These are phyloP conservation scores for Chlorella vulgaris DNA, from an alignment of 139 green algal species.

Conservation along the genomic window DNA sequence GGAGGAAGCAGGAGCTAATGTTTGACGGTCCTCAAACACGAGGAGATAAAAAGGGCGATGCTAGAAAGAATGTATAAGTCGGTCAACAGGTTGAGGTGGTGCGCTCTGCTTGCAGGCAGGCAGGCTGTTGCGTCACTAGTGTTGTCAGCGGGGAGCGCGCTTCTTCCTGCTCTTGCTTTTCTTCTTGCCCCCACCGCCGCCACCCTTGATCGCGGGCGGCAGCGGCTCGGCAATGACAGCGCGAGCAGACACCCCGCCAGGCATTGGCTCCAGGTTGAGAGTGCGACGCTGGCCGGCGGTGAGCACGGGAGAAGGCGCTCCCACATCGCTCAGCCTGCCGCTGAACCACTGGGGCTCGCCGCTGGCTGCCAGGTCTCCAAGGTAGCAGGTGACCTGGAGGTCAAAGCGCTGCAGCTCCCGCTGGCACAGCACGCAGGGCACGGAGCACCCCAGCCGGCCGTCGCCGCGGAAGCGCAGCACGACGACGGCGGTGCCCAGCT, in stretches of 20 bases:
- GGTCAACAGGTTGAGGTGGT: no score
- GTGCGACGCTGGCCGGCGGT: slow-evolving; percentile 56
- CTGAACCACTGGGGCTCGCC: no score
- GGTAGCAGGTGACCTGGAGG: slow-evolving; percentile 56
- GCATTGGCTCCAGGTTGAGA: slow-evolving; percentile 20
- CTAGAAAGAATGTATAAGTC: no score
- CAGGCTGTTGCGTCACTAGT: neutral
- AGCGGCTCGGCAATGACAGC: neutral
- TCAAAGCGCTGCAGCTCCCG: slow-evolving; percentile 58
- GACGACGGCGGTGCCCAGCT: slow-evolving; percentile 56
- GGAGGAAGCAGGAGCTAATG: no score
- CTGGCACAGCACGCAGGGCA: slow-evolving; percentile 70
- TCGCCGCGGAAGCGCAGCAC: slow-evolving; percentile 63
- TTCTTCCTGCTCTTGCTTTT: neutral
- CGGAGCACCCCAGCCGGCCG: slow-evolving; percentile 61
- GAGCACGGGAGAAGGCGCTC: slow-evolving; percentile 35
- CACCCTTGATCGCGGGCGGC: neutral
- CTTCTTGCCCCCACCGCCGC: neutral
- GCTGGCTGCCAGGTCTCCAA: neutral
- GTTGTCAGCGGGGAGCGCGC: neutral
- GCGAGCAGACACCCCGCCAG: neutral
- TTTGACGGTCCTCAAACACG: no score
- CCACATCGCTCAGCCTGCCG: no score
- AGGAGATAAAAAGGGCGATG: neutral
- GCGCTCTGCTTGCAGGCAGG: neutral